A percentile compares a stretch with the other conserved stretches of the same genome.
Conservation (phyloP, 1,284 basidiomycete species). For the Ustilago loliicola region DNA sequence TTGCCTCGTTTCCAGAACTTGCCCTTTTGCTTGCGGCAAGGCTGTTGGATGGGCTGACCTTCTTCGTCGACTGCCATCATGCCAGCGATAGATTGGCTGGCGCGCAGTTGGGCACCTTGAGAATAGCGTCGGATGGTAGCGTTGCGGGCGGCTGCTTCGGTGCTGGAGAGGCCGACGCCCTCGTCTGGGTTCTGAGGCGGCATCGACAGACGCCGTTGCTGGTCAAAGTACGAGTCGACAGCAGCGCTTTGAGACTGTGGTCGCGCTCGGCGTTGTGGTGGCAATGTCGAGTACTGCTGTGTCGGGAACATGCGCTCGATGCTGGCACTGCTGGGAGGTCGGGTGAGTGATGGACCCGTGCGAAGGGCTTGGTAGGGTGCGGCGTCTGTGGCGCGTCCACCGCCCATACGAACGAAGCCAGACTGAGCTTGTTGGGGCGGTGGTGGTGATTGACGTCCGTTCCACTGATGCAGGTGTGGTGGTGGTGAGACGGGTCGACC, state of each 20-base stretch:
- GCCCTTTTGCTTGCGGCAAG: constrained; percentile 28
- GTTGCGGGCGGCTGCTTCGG: constrained; percentile 41
- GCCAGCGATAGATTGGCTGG: constrained; percentile 42
- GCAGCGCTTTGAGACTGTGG: constrained; percentile 31
- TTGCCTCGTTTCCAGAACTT: constrained; percentile 48
- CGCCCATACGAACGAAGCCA: constrained; percentile 62
- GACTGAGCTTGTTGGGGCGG: constrained; percentile 24
- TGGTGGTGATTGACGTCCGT: constrained; percentile 34
- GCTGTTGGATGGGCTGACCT: constrained; percentile 30
- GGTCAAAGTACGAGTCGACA: constrained; percentile 42
- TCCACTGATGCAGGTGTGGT: constrained; percentile 42
- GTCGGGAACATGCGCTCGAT: constrained; percentile 33
- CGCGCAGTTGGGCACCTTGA: constrained; percentile 39
- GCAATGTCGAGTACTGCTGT: constrained; percentile 25
- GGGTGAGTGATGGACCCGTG: neutral
- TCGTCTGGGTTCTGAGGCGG: constrained; percentile 19
- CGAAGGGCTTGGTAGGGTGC: constrained; percentile 53
- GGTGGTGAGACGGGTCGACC: constrained; percentile 33
- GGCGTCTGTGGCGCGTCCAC: constrained; percentile 56
- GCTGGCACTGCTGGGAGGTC: constrained; percentile 34
- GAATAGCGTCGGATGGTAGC: constrained; percentile 44
- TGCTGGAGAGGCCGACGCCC: constrained; percentile 30
- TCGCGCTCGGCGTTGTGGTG: constrained; percentile 30
- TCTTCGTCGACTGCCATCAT: constrained; percentile 57
- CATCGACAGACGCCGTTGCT: constrained; percentile 23